Conservation (phyloP, 2,329 filamentous ascomycete genomes). For the Xylariales sp. region DNA sequence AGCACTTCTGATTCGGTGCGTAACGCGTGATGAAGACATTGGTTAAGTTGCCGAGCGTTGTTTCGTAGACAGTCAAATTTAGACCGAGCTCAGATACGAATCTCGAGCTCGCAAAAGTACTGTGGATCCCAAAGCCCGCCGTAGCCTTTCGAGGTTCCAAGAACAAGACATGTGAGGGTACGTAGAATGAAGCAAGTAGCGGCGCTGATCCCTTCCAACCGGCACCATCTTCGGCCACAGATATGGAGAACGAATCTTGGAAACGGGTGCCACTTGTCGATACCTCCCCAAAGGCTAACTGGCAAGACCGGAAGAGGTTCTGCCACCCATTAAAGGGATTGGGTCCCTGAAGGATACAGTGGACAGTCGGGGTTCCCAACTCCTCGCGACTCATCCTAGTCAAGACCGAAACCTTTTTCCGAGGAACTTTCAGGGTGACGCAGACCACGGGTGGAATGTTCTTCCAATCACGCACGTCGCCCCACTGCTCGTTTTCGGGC, state of each 20-base stretch:
- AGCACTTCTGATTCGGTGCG: slow-evolving; percentile 8
- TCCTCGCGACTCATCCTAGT: slow-evolving; percentile 7
- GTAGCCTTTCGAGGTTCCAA: slow-evolving; percentile 27
- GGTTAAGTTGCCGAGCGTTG: slow-evolving; percentile 21
- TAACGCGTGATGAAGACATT: slow-evolving; percentile 13
- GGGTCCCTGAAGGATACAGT: slow-evolving; percentile 3
- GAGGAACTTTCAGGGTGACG: slow-evolving; percentile 16
- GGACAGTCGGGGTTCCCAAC: slow-evolving; percentile 12
- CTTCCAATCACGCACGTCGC: neutral
- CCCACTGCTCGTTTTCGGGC: too few relatives aligned
- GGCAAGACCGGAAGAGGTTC: slow-evolving; percentile 34
- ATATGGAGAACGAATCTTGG: slow-evolving; percentile 27
- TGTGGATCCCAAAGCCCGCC: too few relatives aligned
- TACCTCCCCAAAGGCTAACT: slow-evolving; percentile 36
- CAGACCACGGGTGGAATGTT: slow-evolving; percentile 8
- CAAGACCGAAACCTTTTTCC: slow-evolving; percentile 10
- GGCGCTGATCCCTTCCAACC: slow-evolving; percentile 34
- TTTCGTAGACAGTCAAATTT: slow-evolving; percentile 27
- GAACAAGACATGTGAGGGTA: slow-evolving; percentile 30
- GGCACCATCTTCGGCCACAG: slow-evolving; percentile 28
- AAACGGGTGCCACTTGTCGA: slow-evolving; percentile 18
- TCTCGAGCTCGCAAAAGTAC: slow-evolving; percentile 17
- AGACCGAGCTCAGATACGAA: slow-evolving; percentile 24
- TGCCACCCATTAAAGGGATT: slow-evolving; percentile 14
- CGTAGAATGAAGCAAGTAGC: slow-evolving; percentile 37